Conservation (phyloP, 352 stramenopile genomes). For the Pythium graminicola region DNA sequence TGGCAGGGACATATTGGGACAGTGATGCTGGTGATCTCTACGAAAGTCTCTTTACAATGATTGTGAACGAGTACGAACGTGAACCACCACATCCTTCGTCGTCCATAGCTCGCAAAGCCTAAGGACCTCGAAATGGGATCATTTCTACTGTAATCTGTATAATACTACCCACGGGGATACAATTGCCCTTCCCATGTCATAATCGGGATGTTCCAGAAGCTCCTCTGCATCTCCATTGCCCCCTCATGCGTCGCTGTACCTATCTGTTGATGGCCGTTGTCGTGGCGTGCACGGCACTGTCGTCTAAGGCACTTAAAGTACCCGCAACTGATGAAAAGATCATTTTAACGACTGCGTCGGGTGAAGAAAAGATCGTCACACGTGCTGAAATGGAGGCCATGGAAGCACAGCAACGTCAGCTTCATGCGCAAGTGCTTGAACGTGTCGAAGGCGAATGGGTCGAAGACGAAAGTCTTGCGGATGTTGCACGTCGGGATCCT, state of each 20-base stretch:
- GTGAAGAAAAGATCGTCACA: slow-evolving; percentile 32
- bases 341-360: slow-evolving; percentile 37
- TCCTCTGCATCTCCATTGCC: neutral
- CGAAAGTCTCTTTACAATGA: slow-evolving; percentile 62
- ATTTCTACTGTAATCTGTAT: neutral
- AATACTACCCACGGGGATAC: neutral
- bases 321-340: slow-evolving; percentile 17
- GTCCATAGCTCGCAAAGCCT: neutral
- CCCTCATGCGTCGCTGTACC: too few species aligned
- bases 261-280: slow-evolving; percentile 7
- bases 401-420: slow-evolving; percentile 21
- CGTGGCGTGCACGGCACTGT: slow-evolving; percentile 1
- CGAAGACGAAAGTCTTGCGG: slow-evolving; percentile 27
- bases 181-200: neutral
- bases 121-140: too few species aligned
- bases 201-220: neutral
- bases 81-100: slow-evolving; percentile 6
- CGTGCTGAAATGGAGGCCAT: slow-evolving; percentile 21
- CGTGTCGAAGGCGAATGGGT: slow-evolving; percentile 21
- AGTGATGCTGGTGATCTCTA: slow-evolving; percentile 54
- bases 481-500: slow-evolving; percentile 40
- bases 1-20: slow-evolving; percentile 67
- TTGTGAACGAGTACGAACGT: slow-evolving; percentile 54
- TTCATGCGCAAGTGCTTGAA: slow-evolving; percentile 22
- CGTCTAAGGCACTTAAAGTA: slow-evolving; percentile 1